phyloP scores from a whole-genome alignment of 169 alveolate species.

The Eimeria acervulina region DNA sequence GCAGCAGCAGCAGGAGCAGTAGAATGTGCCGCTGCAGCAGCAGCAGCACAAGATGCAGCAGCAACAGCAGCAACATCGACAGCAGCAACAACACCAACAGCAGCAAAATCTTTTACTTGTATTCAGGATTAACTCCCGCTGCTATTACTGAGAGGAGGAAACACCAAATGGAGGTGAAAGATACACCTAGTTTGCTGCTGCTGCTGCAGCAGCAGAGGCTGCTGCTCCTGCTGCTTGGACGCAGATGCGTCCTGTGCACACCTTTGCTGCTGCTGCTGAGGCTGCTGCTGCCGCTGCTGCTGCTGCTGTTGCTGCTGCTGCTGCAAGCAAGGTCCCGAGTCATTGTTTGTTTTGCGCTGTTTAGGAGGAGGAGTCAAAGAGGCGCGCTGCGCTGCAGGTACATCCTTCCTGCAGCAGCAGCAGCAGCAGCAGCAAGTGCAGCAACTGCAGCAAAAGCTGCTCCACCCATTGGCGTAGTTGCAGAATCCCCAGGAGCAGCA shows the following conservation, averaged over 20 bases:
- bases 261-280: background rate
- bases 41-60: background rate
- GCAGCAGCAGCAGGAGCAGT: background rate
- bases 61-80: background rate
- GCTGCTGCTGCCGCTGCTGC: background rate
- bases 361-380: slow-evolving; percentile 19
- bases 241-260: no score
- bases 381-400: slow-evolving; percentile 26
- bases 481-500: background rate
- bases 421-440: background rate
- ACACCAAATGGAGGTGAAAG: background rate
- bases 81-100: background rate
- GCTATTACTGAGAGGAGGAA: background rate
- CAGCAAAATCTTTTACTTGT: background rate
- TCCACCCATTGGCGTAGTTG: background rate
- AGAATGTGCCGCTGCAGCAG: background rate
- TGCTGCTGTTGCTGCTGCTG: background rate
- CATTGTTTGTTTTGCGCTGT: background rate
- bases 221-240: background rate
- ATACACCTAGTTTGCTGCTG: background rate
- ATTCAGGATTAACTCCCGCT: background rate
- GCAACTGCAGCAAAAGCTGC: background rate
- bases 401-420: background rate
- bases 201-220: background rate
- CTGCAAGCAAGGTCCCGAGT: background rate